Percentiles rank a stretch among this genome's conserved stretches.
Evolutionary conservation across 2,329 filamentous ascomycete genomes (phyloP).

Genomic region (Geosmithia morbida): DNA sequence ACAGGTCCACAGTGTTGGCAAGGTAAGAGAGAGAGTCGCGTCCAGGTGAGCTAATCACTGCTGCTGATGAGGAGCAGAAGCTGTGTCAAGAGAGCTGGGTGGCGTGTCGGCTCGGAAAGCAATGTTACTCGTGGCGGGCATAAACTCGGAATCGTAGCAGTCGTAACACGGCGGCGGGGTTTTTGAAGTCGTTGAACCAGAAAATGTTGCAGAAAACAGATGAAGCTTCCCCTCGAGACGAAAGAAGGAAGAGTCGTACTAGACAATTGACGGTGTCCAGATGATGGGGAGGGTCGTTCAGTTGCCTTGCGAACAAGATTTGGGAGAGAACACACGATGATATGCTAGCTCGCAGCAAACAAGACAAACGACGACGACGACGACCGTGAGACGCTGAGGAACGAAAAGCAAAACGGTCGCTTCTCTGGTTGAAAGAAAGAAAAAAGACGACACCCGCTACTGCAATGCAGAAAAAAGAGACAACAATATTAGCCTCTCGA

Average conservation of each 20-base stretch:
- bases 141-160: neutral
- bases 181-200: no score
- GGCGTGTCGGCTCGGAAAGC: neutral
- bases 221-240: no score
- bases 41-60: no score
- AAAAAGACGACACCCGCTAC: slow-evolving; percentile 8
- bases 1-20: neutral
- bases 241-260: no score
- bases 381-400: slow-evolving; percentile 2
- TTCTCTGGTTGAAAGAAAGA: neutral
- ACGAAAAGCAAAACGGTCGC: neutral
- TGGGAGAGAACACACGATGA: neutral
- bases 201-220: no score
- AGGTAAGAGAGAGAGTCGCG: no score
- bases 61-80: neutral
- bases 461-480: slow-evolving; percentile 13
- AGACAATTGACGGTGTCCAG: neutral
- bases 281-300: neutral
- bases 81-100: neutral
- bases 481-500: slow-evolving; percentile 12
- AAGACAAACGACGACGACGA: neutral
- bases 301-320: neutral
- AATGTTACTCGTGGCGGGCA: neutral
- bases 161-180: neutral
- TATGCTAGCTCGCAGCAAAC: neutral